Conservation (phyloP, 345 rosid genomes). For the Ceriops tagal region DNA sequence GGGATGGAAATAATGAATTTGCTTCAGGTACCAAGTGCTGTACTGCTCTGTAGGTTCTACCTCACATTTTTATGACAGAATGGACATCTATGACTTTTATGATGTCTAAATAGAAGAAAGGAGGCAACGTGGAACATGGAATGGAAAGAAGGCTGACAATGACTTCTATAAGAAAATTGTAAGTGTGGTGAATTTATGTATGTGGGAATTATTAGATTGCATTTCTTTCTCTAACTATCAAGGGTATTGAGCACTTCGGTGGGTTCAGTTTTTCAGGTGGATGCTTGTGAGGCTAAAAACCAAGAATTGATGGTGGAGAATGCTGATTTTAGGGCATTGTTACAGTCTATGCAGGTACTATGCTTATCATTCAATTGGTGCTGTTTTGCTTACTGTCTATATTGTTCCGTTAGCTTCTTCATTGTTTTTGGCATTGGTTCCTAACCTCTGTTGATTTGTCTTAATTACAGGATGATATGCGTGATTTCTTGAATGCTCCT, state of each 20-base stretch:
- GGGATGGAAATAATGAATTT: conserved; percentile 99
- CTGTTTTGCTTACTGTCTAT: conserved; percentile 1
- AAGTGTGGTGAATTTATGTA: conserved; percentile 24
- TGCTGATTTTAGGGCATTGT: conserved; percentile 74
- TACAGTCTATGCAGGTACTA: conserved; percentile 87
- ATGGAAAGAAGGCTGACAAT: conserved; percentile 90
- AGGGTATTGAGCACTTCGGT: neutral
- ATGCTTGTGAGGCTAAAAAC: conserved; percentile 89
- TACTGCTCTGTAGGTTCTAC: neutral
- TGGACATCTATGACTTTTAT: conserved; percentile 11
- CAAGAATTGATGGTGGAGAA: conserved; percentile 91
- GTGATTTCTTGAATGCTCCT: conserved; percentile 84
- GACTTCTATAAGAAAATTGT: conserved; percentile 96
- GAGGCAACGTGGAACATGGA: conserved; percentile 97
- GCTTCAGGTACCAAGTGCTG: conserved; percentile 63
- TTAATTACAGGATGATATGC: conserved; percentile 75
- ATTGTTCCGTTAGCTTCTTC: neutral
- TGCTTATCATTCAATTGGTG: conserved; percentile 6
- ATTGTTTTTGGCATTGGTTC: neutral
- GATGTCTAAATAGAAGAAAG: conserved; percentile 76
- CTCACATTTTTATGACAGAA: neutral
- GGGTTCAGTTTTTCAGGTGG: conserved; percentile 52
- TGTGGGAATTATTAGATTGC: conserved; percentile 3
- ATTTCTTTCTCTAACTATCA: no score
- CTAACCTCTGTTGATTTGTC: neutral